Base-by-base conservation (phyloP, 192 early-diverging fungal genomes). In the Radiomyces spectabilis region DNA sequence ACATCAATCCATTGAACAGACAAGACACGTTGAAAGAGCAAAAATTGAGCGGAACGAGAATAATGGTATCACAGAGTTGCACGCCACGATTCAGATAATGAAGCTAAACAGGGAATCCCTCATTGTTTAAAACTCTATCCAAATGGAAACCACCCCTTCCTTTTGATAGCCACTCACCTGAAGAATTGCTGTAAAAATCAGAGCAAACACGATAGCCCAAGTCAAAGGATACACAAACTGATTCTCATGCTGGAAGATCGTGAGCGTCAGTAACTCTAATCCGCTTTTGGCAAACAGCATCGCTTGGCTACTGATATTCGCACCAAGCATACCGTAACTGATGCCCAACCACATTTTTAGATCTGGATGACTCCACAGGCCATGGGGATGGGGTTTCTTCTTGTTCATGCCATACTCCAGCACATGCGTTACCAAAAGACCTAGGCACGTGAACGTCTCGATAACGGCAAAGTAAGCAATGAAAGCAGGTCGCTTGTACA, bases 271-370 rank as follows among this genome's bases (percentile, higher is more conserved):
- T 51, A 90, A 65, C 10, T 87, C 87, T 19, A 88, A 71, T 5
- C 86, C 87, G 55, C 84, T 86, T 53, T 90, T 90, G 31, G 87
- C 87, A 63, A 87, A 85, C 49, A 90, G 55, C 60, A 90, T 64
- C 1, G 82, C 80, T 45, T 90, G 87, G 55, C 85, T 84, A 45
- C 83, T 84, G 16, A 90, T 74, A 49, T 84, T 83, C 15, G 83
- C 87, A 31, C 82, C 78, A 16, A 90, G 65, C n/a, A 79, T 62
- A 5, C 85, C 87, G 30, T 80, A 90, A 44, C 60, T 62, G 3
- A 62, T 55, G 8, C 60, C 60, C 37, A 62, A 9, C 60, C 51
- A 55, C 52, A 55, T 53, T 31, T 53, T 62, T n/a, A 62, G 15
- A 54, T 62, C 52, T 0, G 60, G 60, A 48, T 62, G 55, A 24